Conservation (phyloP, 177 flowering plant genomes). For the Vitis hybrid region DNA sequence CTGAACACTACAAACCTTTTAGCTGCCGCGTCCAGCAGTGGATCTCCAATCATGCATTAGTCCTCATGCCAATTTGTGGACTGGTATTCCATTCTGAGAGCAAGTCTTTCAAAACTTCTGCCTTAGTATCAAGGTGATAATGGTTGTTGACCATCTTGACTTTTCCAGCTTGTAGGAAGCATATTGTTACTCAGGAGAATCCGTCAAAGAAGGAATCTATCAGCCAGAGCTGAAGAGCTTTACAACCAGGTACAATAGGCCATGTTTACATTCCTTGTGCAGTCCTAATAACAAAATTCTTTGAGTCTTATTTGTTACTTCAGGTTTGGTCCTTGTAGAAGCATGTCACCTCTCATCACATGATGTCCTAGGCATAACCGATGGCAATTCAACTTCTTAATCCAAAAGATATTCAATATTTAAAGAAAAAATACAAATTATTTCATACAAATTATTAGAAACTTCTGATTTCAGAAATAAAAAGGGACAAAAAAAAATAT, state of each 20-base stretch:
- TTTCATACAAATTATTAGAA: too few species aligned
- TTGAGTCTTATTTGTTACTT: too few species aligned
- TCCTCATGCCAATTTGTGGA: constrained; percentile 43
- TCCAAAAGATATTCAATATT: too few species aligned
- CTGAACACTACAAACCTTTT: constrained; percentile 60
- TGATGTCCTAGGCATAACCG: too few species aligned
- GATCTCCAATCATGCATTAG: constrained; percentile 47
- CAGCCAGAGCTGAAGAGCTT: constrained; percentile 73
- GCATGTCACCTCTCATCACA: too few species aligned
- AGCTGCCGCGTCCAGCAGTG: constrained; percentile 59
- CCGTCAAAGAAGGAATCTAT: constrained; percentile 36
- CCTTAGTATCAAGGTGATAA: constrained; percentile 19
- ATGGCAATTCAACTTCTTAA: too few species aligned
- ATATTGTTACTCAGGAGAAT: constrained; percentile 32
- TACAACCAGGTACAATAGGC: constrained; percentile 62
- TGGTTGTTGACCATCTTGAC: constrained; percentile 35
- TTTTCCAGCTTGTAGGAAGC: constrained; percentile 62
- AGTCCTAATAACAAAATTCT: background rate
- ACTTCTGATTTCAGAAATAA: too few species aligned
- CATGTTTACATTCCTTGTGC: background rate
- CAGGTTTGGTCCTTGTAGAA: too few species aligned
- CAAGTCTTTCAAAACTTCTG: constrained; percentile 22
- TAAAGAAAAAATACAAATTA: too few species aligned
- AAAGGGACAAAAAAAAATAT: too few species aligned
- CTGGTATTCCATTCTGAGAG: constrained; percentile 47